A percentile compares a stretch with the other conserved stretches of the same genome.
phyloP scores from a whole-genome alignment of 2,329 filamentous ascomycete species.

The Lachnellula cervina region DNA sequence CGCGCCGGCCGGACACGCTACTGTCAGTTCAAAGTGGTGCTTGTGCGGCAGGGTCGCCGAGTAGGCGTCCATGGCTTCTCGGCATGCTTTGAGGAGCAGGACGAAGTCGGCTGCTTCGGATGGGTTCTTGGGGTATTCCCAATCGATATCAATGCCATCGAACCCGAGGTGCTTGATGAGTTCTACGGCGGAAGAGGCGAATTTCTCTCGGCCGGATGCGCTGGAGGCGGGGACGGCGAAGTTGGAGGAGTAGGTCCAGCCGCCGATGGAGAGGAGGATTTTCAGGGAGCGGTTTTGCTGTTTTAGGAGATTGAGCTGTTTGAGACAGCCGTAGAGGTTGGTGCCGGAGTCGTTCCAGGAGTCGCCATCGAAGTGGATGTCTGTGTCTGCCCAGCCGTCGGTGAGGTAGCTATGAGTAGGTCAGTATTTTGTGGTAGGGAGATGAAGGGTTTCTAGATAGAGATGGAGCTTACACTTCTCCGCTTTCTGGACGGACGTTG shows the following conservation, averaged over 20 bases:
- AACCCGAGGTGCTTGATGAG: slow-evolving; percentile 79
- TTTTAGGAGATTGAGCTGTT: slow-evolving; percentile 84
- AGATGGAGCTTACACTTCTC: slow-evolving; percentile 59
- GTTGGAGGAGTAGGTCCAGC: slow-evolving; percentile 87
- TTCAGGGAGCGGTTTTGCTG: slow-evolving; percentile 77
- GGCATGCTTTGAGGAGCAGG: slow-evolving; percentile 51
- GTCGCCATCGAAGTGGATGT: slow-evolving; percentile 57
- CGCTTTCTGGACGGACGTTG: slow-evolving; percentile 72
- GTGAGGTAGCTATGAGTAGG: slow-evolving; percentile 42
- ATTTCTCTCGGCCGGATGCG: slow-evolving; percentile 60
- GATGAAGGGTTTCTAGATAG: neutral
- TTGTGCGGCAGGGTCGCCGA: slow-evolving; percentile 35
- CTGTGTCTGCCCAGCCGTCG: slow-evolving; percentile 58
- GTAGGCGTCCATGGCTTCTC: slow-evolving; percentile 55
- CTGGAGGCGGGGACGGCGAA: slow-evolving; percentile 74
- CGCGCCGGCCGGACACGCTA: slow-evolving; percentile 58
- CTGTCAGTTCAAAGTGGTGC: slow-evolving; percentile 58
- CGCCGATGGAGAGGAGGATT: slow-evolving; percentile 79
- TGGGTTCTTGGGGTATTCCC: slow-evolving; percentile 58
- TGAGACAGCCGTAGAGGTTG: slow-evolving; percentile 84
- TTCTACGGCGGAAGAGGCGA: slow-evolving; percentile 69
- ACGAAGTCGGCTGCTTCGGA: slow-evolving; percentile 55
- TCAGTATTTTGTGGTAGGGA: slow-evolving; percentile 5
- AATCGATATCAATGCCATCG: slow-evolving; percentile 64
- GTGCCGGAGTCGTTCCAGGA: slow-evolving; percentile 67